These are phyloP conservation scores for Yarrowia deformans DNA, from an alignment of 805 yeast genomes.

Conservation along the genomic window DNA sequence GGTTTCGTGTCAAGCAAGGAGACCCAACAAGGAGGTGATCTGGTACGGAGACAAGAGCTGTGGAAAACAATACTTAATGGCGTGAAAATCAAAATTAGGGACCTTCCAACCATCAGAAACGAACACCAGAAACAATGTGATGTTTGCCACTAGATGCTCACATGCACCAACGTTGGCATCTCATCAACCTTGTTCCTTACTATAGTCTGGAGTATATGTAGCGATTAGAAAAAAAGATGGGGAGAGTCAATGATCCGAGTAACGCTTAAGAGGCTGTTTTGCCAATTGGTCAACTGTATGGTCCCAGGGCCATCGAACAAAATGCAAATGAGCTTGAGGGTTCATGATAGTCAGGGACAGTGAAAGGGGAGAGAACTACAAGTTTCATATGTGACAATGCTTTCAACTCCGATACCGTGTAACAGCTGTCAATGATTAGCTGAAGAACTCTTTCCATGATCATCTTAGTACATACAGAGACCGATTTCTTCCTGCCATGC, in stretches of 20 bases:
- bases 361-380: background rate
- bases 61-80: no score
- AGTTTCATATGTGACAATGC: no score
- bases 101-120: no score
- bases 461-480: no score
- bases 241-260: background rate
- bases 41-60: background rate
- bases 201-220: background rate
- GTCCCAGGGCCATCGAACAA: background rate
- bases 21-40: background rate
- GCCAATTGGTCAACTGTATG: background rate
- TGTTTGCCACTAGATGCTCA: background rate
- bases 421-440: no score
- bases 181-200: conserved; percentile 11
- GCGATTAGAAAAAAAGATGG: background rate
- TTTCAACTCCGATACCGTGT: no score
- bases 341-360: background rate
- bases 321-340: background rate
- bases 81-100: no score
- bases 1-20: conserved; percentile 21
- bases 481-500: no score
- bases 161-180: conserved; percentile 15
- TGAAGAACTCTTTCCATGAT: background rate
- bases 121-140: background rate
- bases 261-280: background rate